Base-by-base conservation (phyloP, 305 asterid genomes). In the Fraxinus xanthoxyloides region DNA sequence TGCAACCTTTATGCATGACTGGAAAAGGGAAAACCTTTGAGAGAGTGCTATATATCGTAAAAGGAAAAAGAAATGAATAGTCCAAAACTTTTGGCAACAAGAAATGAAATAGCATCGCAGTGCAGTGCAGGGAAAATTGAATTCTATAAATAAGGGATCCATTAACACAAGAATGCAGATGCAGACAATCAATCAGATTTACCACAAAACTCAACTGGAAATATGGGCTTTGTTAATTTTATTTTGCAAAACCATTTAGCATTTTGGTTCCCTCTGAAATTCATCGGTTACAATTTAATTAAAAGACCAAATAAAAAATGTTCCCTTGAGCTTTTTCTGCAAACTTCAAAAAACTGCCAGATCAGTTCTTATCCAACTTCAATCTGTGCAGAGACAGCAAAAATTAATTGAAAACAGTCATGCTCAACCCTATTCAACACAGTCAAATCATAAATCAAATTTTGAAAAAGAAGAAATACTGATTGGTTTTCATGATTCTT, bases 1-100 rank as follows among this genome's bases (percentile, higher is more conserved):
- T 34, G 93, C 94, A 32, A 92, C 92, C 88, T 92, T 92, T 84
- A 86, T 88, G 89, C 92, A 92, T n/a, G 97, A 92, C 97, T 92
- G 87, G 24, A 40, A 75, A 9, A 79, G 46, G 65, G 63, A 83
- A 80, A 19, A 70, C 5, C 36, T 13, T 21, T 35, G 51, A 82
- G 38, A 54, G 23, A 54, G 79, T 67, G 76, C 13, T 5, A 4
- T 40, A 61, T 34, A 77, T 83, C 74, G 59, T 9, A 76, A 35
- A 72, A 10, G 74, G 75, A 74, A 76, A 77, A 67, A 26, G 72
- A 23, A 63, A 63, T 26, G 15, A 63, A 63, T 21, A 9, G 5
- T 26, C 31, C 12, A 63, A n/a, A 63, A 9, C 34, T 24, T 63
- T 63, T 9, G 72, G 34, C 32, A 24, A 21, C 72, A 63, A 63